Percentiles rank a stretch among this genome's conserved stretches.
These are phyloP conservation scores for Mentha longifolia DNA, from an alignment of 257 asterid species.

Conservation along the genomic window DNA sequence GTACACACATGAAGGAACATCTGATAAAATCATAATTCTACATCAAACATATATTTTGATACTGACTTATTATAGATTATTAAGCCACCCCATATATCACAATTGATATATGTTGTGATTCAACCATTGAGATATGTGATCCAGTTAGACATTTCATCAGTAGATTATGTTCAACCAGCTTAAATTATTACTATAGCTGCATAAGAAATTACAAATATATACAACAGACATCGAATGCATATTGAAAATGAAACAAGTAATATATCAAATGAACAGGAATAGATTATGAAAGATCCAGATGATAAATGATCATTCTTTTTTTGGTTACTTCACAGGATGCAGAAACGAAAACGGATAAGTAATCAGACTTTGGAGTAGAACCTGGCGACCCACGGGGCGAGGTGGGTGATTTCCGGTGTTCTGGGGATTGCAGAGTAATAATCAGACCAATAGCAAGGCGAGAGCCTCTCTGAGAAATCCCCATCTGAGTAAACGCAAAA, in stretches of 20 bases:
- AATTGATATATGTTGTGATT: background rate
- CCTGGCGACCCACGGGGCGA: constrained; percentile 90
- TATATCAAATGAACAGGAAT: background rate
- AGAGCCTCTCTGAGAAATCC: constrained; percentile 47
- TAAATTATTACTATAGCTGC: background rate
- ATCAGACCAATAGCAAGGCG: constrained; percentile 84
- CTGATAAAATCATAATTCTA: too few relatives aligned
- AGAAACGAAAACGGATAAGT: background rate
- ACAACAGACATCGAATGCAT: background rate
- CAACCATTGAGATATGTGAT: background rate
- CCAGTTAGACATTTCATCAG: background rate
- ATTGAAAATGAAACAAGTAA: background rate
- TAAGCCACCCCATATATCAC: too few relatives aligned
- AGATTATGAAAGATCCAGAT: background rate
- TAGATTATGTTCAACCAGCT: background rate
- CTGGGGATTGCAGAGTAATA: constrained; percentile 69
- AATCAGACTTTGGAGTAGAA: constrained; percentile 49
- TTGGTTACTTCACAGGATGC: constrained; percentile 10
- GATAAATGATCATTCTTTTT: background rate
- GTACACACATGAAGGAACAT: too few relatives aligned
- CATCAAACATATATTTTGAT: too few relatives aligned
- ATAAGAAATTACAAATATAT: background rate
- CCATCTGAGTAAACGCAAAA: constrained; percentile 63
- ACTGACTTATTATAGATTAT: too few relatives aligned
- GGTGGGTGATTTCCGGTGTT: constrained; percentile 64